Evolutionary conservation across 1,139 yeast genomes (phyloP), one percentile per base, ranked within the genome.

Genomic region (Taphrina wiesneri): DNA sequence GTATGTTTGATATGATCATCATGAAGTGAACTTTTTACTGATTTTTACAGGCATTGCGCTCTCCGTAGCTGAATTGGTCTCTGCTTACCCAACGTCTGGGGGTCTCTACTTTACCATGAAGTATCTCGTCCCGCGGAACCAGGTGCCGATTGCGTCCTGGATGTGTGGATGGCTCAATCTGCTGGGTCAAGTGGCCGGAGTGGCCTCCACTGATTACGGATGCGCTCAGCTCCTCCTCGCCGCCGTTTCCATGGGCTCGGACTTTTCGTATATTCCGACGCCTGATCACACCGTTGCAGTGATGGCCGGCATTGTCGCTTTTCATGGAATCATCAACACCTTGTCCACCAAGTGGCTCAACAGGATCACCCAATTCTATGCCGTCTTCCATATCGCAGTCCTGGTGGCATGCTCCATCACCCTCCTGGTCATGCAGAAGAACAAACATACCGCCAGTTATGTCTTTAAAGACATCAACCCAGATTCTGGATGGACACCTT

Each of bases 51-150:
- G 54, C 26, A 79, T 83, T 46, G 87, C 86, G 30, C 69, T 80
- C 13, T 79, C 86, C 1, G 83, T 87, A 81, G 82, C 88, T 1
- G 86, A 86, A 70, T 75, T 86, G 66, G 86, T 86, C 4, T 82
- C 86, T 36, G 82, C 88, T 5, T 83, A 85, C 71, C 91, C 91
- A 54, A 86, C 91, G 1, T 81, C 86, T 23, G 91, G 91, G 65
- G 91, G 90, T 3, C 78, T 86, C 54, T 76, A 76, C 72, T 82
- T 77, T 69, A 63, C 66, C 41, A 60, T 57, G 52, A 63, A 63
- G 51, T 49, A 63, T 49, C 65, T 67, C 23, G 76, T 74, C 15
- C 78, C 79, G 1, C 71, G 74, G 65, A 69, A 71, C 49, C 71
- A 73, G 49, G 78, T 75, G 23, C 76, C 78, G 4, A 21, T 76